Percentiles rank a stretch among this genome's conserved stretches.
phyloP scores from a whole-genome alignment of 345 rosid species.

The Pugionium dolabratum region DNA sequence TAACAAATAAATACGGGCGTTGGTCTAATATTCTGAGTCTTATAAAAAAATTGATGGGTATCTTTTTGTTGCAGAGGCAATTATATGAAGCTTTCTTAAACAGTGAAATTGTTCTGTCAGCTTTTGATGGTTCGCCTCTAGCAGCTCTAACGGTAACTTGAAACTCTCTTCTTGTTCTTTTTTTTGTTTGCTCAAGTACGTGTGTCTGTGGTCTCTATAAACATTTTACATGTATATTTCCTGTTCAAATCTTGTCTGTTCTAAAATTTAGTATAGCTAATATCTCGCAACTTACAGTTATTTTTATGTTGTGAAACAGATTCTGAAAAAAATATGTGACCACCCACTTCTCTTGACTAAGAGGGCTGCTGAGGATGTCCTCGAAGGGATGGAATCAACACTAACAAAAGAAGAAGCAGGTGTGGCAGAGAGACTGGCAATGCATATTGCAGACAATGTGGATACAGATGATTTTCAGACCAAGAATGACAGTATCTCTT shows the following conservation, averaged over 20 bases:
- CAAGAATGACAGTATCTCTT: conserved; percentile 75
- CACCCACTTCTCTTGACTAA: conserved; percentile 47
- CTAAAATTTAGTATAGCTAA: not conserved
- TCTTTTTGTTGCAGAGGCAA: conserved; percentile 58
- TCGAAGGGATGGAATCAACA: conserved; percentile 91
- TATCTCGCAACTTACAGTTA: conserved; percentile 13
- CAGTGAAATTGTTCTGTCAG: conserved; percentile 89
- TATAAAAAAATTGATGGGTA: conserved; percentile 19
- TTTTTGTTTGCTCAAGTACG: conserved; percentile 9
- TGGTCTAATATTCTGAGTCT: conserved; percentile 23
- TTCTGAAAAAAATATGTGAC: conserved; percentile 81
- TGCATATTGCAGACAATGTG: conserved; percentile 81
- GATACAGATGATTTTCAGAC: conserved; percentile 75
- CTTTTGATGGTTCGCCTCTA: conserved; percentile 94
- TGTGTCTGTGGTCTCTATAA: conserved; percentile 7
- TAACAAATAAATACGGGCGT: not conserved
- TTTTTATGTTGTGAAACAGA: conserved; percentile 55
- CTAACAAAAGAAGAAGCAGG: conserved; percentile 76
- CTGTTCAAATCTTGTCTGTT: conserved; percentile 19
- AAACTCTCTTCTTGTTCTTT: conserved; percentile 18
- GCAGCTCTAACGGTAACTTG: conserved; percentile 92
- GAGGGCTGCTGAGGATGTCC: conserved; percentile 57
- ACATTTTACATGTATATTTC: not conserved
- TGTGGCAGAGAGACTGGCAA: conserved; percentile 85
- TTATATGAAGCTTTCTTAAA: conserved; percentile 87